phyloP scores from a whole-genome alignment of 2,329 filamentous ascomycete species.

The Pseudogymnoascus sp. region DNA sequence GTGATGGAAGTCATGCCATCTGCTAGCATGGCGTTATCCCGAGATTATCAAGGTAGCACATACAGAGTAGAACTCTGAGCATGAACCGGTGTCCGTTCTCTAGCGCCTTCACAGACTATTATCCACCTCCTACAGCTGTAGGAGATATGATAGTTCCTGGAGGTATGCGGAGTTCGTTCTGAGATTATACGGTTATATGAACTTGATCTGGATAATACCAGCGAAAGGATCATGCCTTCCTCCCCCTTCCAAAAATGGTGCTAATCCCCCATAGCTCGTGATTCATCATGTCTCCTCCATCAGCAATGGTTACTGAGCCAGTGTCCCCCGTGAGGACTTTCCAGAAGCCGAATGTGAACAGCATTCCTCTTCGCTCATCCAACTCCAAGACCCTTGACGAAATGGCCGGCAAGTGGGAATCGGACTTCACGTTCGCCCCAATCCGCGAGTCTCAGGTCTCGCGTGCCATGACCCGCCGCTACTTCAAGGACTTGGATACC shows the following conservation, averaged over 20 bases:
- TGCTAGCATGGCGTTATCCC: constrained; percentile 28
- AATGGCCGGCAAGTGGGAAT: constrained; percentile 70
- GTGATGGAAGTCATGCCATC: constrained; percentile 25
- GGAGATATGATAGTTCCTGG: constrained; percentile 24
- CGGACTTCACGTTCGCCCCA: constrained; percentile 66
- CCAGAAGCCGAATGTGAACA: constrained; percentile 43
- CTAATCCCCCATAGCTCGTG: constrained; percentile 36
- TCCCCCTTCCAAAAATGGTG: constrained; percentile 30
- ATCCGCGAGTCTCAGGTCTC: constrained; percentile 91
- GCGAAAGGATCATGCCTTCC: constrained; percentile 97
- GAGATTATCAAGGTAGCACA: constrained; percentile 30
- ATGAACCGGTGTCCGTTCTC: constrained; percentile 59
- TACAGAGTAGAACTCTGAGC: constrained; percentile 41
- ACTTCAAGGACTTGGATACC: constrained; percentile 81
- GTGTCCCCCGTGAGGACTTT: constrained; percentile 27
- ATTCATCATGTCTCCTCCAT: constrained; percentile 69
- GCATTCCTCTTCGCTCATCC: constrained; percentile 35
- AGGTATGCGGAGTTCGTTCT: constrained; percentile 41
- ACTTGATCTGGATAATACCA: constrained; percentile 99
- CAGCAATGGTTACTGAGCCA: constrained; percentile 52
- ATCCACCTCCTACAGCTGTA: constrained; percentile 23
- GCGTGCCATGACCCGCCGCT: constrained; percentile 86
- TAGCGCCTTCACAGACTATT: constrained; percentile 25
- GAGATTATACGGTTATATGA: constrained; percentile 82
- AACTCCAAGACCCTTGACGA: constrained; percentile 43